Conservation (phyloP, 225 moss, liverwort and hornwort genomes). For the Antitrichia curtipendula region DNA sequence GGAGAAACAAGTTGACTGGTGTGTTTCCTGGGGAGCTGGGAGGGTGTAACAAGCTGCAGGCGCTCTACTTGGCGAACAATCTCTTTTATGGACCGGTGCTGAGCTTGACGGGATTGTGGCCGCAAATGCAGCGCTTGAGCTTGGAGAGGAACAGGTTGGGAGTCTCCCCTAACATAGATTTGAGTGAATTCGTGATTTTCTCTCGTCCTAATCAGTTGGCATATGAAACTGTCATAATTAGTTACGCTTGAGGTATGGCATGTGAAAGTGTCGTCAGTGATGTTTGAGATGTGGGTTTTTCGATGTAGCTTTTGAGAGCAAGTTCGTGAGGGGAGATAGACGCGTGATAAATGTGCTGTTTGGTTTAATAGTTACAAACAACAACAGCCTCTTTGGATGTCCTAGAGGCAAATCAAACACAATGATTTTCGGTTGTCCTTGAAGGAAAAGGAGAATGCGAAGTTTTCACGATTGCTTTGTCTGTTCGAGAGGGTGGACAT, state of each 20-base stretch:
- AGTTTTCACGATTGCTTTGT: background rate
- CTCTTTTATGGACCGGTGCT: constrained; percentile 33
- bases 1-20: constrained; percentile 41
- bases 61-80: constrained; percentile 41
- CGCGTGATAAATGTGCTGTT: background rate
- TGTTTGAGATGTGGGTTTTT: background rate
- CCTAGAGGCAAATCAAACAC: background rate
- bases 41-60: constrained; percentile 21
- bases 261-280: background rate
- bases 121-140: constrained; percentile 46
- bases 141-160: constrained; percentile 28
- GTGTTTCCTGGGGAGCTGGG: constrained; percentile 41
- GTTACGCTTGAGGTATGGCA: background rate
- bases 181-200: background rate
- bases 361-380: background rate
- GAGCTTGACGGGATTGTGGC: constrained; percentile 45
- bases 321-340: background rate
- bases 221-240: background rate
- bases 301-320: background rate
- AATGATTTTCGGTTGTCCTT: background rate
- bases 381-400: background rate
- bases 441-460: no score
- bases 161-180: background rate
- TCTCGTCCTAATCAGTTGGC: background rate
- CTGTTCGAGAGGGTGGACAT: background rate